Conservation (phyloP, 106 monocot species). For the Allium fistulosum region DNA sequence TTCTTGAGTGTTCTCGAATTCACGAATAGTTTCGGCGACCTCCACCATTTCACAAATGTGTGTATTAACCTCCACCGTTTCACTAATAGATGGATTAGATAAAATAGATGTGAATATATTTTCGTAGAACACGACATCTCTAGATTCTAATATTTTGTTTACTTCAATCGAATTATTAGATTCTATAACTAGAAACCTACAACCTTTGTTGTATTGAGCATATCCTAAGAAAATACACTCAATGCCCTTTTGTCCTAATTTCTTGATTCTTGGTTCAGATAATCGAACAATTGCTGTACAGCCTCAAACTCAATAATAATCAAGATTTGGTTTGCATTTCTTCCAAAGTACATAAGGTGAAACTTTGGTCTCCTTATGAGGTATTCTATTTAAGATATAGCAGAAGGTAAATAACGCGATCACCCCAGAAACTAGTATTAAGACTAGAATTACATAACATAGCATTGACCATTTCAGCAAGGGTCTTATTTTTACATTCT, state of each 20-base stretch:
- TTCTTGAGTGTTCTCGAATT: not conserved
- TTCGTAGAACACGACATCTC: not conserved
- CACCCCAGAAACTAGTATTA: not conserved
- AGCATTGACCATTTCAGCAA: not conserved
- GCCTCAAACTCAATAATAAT: not conserved
- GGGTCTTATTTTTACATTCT: not conserved
- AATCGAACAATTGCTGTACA: not conserved
- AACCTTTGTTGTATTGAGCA: not conserved
- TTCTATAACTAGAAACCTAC: not conserved
- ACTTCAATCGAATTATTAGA: not conserved
- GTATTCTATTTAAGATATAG: not conserved
- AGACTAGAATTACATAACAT: not conserved
- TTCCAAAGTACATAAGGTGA: not conserved
- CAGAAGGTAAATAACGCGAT: not conserved
- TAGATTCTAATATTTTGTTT: not conserved
- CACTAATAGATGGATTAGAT: not conserved
- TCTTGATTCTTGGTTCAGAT: not conserved
- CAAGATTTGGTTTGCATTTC: not conserved
- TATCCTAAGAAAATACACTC: slow-evolving; percentile 8
- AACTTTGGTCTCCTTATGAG: too few species aligned
- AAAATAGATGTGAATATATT: not conserved
- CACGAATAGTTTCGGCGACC: not conserved
- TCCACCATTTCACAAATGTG: too few species aligned
- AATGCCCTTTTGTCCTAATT: not conserved
- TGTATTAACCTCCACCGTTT: too few species aligned